Conservation (phyloP, 371 early-diverging fungal genomes). For the Apophysomyces trapeziformis region DNA sequence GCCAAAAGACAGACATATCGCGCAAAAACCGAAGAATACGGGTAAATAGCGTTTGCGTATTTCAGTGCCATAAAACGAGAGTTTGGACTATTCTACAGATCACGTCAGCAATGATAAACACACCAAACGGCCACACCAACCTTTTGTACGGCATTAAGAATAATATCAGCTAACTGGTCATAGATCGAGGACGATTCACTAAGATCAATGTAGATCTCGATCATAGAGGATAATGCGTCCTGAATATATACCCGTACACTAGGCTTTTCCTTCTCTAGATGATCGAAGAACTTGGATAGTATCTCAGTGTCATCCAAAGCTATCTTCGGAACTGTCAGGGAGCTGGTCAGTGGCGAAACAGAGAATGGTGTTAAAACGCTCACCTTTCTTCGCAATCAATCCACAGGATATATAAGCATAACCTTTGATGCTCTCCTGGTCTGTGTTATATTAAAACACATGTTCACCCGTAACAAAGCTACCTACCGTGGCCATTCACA, state of each 20-base stretch:
- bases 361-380: background rate
- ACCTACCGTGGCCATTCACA: constrained; percentile 45
- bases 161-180: constrained; percentile 51
- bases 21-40: constrained; percentile 72
- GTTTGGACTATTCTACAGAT: constrained; percentile 36
- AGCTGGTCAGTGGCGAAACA: background rate
- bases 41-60: constrained; percentile 75
- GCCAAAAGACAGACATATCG: constrained; percentile 81
- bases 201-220: constrained; percentile 66
- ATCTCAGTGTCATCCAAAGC: constrained; percentile 66
- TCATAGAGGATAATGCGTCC: constrained; percentile 81
- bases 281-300: constrained; percentile 69
- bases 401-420: constrained; percentile 86
- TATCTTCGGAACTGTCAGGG: constrained; percentile 62
- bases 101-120: background rate
- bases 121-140: constrained; percentile 31
- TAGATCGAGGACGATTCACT: constrained; percentile 42
- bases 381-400: constrained; percentile 75
- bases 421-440: constrained; percentile 77
- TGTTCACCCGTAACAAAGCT: background rate
- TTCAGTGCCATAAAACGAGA: constrained; percentile 66
- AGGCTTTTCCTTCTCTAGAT: constrained; percentile 64
- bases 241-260: constrained; percentile 80
- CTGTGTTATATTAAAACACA: constrained; percentile 23
- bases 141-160: constrained; percentile 66